Evolutionary conservation across 176 grass and related monocot genomes (phyloP).

Genomic region (Chloris gayana): DNA sequence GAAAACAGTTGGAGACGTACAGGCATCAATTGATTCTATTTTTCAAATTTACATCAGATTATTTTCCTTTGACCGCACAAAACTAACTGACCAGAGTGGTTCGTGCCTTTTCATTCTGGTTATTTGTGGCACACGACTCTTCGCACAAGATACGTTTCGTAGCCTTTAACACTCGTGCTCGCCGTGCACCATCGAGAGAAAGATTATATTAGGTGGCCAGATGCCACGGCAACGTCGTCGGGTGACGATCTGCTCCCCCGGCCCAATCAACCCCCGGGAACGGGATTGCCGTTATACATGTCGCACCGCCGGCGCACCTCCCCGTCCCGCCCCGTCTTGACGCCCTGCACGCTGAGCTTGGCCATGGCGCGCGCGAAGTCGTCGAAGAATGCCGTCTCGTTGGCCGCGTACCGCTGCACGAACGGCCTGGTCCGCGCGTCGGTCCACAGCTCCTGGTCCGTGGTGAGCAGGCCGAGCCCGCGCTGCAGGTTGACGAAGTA

Average conservation of each 20-base stretch:
- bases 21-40: not conserved
- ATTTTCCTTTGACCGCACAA: not conserved
- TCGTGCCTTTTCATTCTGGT: not conserved
- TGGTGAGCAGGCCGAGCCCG: constrained; percentile 44
- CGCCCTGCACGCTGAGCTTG: constrained; percentile 42
- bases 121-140: not conserved
- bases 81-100: not conserved
- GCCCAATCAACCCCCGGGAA: not conserved
- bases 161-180: not conserved
- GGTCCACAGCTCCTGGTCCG: constrained; percentile 40
- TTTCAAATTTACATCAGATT: not conserved
- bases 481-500: constrained; percentile 56
- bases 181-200: not conserved
- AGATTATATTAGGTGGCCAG: not conserved
- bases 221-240: too few relatives aligned
- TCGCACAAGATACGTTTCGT: not conserved
- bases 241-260: too few relatives aligned
- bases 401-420: constrained; percentile 52
- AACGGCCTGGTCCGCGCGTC: constrained; percentile 27
- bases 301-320: constrained; percentile 62
- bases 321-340: constrained; percentile 47
- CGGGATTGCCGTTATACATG: constrained; percentile 37
- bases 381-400: constrained; percentile 49
- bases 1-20: not conserved
- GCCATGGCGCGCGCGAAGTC: constrained; percentile 46